Conservation (phyloP, 345 rosid genomes). For the Gossypium sturtianum region DNA sequence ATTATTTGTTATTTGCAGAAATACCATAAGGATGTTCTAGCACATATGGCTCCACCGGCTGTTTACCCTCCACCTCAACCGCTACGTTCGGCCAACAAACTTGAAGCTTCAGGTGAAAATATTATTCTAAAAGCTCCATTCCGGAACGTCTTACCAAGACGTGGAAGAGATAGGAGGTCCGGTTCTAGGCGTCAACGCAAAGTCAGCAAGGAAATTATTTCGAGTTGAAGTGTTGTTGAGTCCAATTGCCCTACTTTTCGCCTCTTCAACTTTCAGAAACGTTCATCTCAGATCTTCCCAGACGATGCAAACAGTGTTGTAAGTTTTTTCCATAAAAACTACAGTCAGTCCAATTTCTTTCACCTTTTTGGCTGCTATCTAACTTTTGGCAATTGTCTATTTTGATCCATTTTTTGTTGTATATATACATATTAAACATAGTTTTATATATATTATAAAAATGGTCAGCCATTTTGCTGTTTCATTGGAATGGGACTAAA, state of each 20-base stretch:
- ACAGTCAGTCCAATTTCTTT: background rate
- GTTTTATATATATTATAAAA: background rate
- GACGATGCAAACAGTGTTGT: slow-evolving; percentile 23
- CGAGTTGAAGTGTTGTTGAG: slow-evolving; percentile 19
- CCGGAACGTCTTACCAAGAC: slow-evolving; percentile 40
- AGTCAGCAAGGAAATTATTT: slow-evolving; percentile 33
- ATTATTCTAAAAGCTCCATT: slow-evolving; percentile 17
- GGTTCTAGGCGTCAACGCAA: slow-evolving; percentile 66
- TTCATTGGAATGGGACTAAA: background rate
- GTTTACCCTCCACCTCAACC: slow-evolving; percentile 41
- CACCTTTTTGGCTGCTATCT: background rate
- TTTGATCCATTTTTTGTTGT: slow-evolving; percentile 36
- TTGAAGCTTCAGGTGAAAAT: slow-evolving; percentile 27
- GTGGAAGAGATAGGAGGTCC: slow-evolving; percentile 52
- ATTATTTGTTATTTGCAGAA: slow-evolving; percentile 40
- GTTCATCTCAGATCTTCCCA: slow-evolving; percentile 15
- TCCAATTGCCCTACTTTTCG: slow-evolving; percentile 7
- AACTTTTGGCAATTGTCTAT: slow-evolving; percentile 5
- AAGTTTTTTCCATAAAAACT: slow-evolving; percentile 19
- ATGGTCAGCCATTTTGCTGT: slow-evolving; percentile 22
- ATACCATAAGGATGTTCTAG: slow-evolving; percentile 56
- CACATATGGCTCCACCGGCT: slow-evolving; percentile 40
- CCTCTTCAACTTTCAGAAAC: background rate
- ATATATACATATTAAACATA: slow-evolving; percentile 3
- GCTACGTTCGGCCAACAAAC: slow-evolving; percentile 24